Base-by-base conservation (phyloP, 106 monocot genomes). In the Apostasia shenzhenica region DNA sequence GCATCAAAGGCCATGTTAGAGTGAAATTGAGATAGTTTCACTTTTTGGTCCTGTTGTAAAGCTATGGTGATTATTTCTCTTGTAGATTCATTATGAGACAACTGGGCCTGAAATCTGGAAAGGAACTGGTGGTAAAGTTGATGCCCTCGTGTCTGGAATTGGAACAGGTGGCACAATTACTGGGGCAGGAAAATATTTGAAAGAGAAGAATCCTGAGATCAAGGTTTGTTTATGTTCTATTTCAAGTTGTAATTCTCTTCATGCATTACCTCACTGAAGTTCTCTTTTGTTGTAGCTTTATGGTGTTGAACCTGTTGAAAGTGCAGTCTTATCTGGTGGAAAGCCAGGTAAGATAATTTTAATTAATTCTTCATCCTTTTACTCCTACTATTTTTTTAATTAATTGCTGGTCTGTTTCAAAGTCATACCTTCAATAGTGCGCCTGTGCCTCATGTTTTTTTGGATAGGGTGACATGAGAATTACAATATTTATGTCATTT, bases 41-140 rank as follows among this genome's bases (percentile, higher is more conserved):
- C 39, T 1, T 1, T 7, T n/a, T 71, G 37, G 26, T 26, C 26
- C 26, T 26, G 26, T 26, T 26, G 26, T 26, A 26, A 26, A 26
- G 26, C 26, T 26, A 26, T 26, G 26, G 26, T 26, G 26, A 26
- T 26, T 26, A 26, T 26, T 26, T 26, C 14, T 1, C 11, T 49
- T 77, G n/a, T 62, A 85, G 85, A 78, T 85, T 67, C 85, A 85
- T 55, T 85, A 85, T 66, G 81, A 81, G 68, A 84, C 83, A 54
- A 88, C 88, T 42, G 88, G 88, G 54, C 88, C 88, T 67, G 87
- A 88, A 66, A 79, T 88, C 14, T 88, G 87, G 87, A 78, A 67
- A 49, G 70, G 72, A 56, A 73, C 88, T 57, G 81, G 70, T 45
- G 88, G 84, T 14, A 88, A 81, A 68, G 71, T 88, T 66, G 88